Evolutionary conservation across 768 basidiomycete species (phyloP).

Genomic region (Russula ochroleuca): DNA sequence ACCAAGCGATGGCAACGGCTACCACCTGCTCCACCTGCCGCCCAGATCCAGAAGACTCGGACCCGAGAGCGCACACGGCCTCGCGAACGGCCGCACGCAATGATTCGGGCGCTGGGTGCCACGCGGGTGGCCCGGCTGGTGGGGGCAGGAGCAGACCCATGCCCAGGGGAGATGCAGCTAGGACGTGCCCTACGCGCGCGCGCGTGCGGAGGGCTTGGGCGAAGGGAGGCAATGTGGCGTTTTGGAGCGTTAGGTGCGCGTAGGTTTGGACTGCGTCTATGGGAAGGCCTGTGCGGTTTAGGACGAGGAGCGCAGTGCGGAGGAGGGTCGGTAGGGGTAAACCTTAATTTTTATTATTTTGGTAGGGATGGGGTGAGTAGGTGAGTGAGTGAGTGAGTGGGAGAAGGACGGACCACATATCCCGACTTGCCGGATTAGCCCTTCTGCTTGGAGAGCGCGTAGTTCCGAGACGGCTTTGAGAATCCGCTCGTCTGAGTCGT

Average conservation of each 20-base stretch:
- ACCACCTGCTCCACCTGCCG: slow-evolving; percentile 42
- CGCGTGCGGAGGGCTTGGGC: slow-evolving; percentile 53
- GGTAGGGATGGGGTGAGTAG: no score
- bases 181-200: slow-evolving; percentile 61
- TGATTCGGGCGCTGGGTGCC: slow-evolving; percentile 70
- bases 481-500: slow-evolving; percentile 55
- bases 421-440: slow-evolving; percentile 67
- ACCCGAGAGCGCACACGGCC: slow-evolving; percentile 37
- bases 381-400: neutral
- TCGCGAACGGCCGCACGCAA: slow-evolving; percentile 43
- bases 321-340: slow-evolving; percentile 81
- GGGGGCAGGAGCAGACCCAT: slow-evolving; percentile 68
- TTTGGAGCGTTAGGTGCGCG: slow-evolving; percentile 76
- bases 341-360: slow-evolving; percentile 42
- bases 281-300: slow-evolving; percentile 43
- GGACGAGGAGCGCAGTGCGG: slow-evolving; percentile 70
- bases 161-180: slow-evolving; percentile 77
- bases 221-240: slow-evolving; percentile 54
- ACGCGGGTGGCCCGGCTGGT: slow-evolving; percentile 46
- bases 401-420: slow-evolving; percentile 57
- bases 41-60: slow-evolving; percentile 34
- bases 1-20: slow-evolving; percentile 69
- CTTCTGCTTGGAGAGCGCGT: slow-evolving; percentile 64
- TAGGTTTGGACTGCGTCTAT: slow-evolving; percentile 79
- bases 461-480: slow-evolving; percentile 65